Evolutionary conservation across 352 stramenopile species (phyloP).

Genomic region (Pythium periplocum): DNA sequence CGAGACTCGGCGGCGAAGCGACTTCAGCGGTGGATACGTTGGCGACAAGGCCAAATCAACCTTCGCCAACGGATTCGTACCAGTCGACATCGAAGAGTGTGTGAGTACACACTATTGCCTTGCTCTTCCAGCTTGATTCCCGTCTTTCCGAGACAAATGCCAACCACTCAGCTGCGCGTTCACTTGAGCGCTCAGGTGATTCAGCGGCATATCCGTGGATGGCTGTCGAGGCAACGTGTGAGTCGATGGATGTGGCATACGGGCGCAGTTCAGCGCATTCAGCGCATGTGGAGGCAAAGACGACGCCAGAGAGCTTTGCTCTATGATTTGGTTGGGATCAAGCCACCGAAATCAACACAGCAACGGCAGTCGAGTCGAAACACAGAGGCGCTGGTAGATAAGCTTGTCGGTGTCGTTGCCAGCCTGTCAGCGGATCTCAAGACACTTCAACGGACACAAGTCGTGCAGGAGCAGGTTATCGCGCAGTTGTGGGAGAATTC

Average conservation of each 20-base stretch:
- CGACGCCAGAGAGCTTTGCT: not conserved
- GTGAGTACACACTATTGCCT: conserved; percentile 12
- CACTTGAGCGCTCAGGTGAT: conserved; percentile 9
- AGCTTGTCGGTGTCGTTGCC: conserved; percentile 4
- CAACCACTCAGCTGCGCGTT: conserved; percentile 4
- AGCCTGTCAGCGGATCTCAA: conserved; percentile 22
- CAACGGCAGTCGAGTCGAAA: not conserved
- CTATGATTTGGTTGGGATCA: conserved; percentile 5
- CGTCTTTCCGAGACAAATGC: not conserved
- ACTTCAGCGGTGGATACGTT: conserved; percentile 36
- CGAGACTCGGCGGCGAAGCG: conserved; percentile 35
- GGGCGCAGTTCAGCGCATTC: conserved; percentile 12
- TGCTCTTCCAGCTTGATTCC: not conserved
- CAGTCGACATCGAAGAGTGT: conserved; percentile 8
- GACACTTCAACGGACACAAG: conserved; percentile 40
- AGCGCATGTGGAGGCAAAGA: conserved; percentile 12
- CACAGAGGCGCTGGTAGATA: conserved; percentile 1
- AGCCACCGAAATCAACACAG: conserved; percentile 2
- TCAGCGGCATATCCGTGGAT: conserved; percentile 22
- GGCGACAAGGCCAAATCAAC: conserved; percentile 1
- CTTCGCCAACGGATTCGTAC: conserved; percentile 8
- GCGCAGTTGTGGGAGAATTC: conserved; percentile 19
- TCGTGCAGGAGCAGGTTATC: conserved; percentile 38
- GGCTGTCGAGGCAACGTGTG: conserved; percentile 12
- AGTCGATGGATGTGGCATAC: conserved; percentile 12